Base-by-base conservation (phyloP, 2,329 filamentous ascomycete species). In the Penicillium sp. region DNA sequence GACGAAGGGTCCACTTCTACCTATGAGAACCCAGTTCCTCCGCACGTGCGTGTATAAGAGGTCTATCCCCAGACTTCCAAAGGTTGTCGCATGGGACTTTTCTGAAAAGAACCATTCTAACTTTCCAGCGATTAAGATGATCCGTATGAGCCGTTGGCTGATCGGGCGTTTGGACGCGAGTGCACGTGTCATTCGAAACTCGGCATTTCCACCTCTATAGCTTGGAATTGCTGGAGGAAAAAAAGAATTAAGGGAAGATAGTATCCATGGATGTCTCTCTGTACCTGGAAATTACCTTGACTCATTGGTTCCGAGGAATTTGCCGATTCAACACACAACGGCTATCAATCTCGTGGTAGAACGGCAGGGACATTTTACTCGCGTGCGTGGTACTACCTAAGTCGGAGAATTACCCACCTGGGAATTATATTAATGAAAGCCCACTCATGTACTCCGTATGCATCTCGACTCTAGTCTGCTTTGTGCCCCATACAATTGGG, bases 31-130 rank as follows among this genome's bases (percentile, higher is more conserved):
- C 7, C 35, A 13, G 30, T 7, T n/a, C 35, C 11, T 7, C 49
- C 29, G 51, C 56, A 58, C 56, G 56, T 58, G 56, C 45, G 45
- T 41, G 26, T 32, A 44, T 45, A 29, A 50, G 53, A 58, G 53
- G 53, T 23, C 4, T 29, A 34, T 53, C 36, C 44, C 34, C 46
- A 7, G 16, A 45, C 23, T n/a, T n/a, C n/a, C n/a, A n/a, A n/a
- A n/a, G n/a, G n/a, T n/a, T 32, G 9, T 18, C 41, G 36, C 9
- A 30, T 42, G 29, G 39, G 11, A 7, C 3, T 29, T 8, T 45
- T 50, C 46, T 39, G 18, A 36, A 40, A 13, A n/a, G n/a, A 35
- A 14, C 23, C 3, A 4, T 26, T 19, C 14, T 36, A 7, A 8
- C 14, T 13, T 47, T 29, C 18, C 7, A 14, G 10, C 4, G 32